Evolutionary conservation across 768 basidiomycete genomes (phyloP).

Genomic region (Pisolithus sp.): DNA sequence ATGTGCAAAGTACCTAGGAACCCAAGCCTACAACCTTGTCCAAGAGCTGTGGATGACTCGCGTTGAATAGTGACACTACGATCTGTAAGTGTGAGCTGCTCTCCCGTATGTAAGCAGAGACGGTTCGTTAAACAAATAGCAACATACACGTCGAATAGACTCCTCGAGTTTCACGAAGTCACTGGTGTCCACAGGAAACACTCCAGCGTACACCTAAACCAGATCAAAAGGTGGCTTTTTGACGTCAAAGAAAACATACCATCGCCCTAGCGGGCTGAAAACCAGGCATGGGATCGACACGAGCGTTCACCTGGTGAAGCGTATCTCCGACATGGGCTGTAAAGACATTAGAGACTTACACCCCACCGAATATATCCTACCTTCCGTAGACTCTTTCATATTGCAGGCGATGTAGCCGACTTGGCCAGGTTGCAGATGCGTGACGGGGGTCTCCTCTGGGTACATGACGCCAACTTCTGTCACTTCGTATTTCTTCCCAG

Average conservation of each 20-base stretch:
- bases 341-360: slow-evolving; percentile 1
- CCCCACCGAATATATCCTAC: slow-evolving; percentile 31
- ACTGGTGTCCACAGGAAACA: slow-evolving; percentile 86
- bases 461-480: slow-evolving; percentile 85
- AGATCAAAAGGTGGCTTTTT: background rate
- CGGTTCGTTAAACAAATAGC: slow-evolving; percentile 3
- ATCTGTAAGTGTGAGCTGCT: slow-evolving; percentile 76
- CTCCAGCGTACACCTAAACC: slow-evolving; percentile 81
- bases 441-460: slow-evolving; percentile 79
- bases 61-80: slow-evolving; percentile 85
- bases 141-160: slow-evolving; percentile 78
- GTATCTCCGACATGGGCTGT: slow-evolving; percentile 94
- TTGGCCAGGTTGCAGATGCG: slow-evolving; percentile 65
- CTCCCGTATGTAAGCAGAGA: slow-evolving; percentile 7
- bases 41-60: slow-evolving; percentile 89
- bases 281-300: slow-evolving; percentile 79
- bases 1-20: slow-evolving; percentile 96
- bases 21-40: slow-evolving; percentile 91
- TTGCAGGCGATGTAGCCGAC: slow-evolving; percentile 90
- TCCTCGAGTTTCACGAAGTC: slow-evolving; percentile 95
- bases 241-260: slow-evolving; percentile 39
- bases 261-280: slow-evolving; percentile 93
- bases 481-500: slow-evolving; percentile 84
- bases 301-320: slow-evolving; percentile 64
- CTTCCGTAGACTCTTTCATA: slow-evolving; percentile 96